These are phyloP conservation scores for Tuber umbilicatum DNA, from an alignment of 495 filamentous ascomycete species.

Conservation along the genomic window DNA sequence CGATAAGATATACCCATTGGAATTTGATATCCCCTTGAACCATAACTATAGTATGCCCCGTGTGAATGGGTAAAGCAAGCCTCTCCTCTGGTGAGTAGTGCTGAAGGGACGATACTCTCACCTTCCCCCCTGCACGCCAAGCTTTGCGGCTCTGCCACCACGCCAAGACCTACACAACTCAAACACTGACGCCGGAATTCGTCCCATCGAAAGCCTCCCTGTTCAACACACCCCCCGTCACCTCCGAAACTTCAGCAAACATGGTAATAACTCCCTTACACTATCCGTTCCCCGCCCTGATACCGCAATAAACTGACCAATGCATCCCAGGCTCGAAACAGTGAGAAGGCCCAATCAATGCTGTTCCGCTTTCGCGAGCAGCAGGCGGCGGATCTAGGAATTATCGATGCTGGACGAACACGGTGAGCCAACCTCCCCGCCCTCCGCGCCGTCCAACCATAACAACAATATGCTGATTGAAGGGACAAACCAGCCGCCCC, in stretches of 20 bases:
- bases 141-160: not conserved
- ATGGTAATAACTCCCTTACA: not conserved
- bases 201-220: not conserved
- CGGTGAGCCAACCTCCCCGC: slow-evolving; percentile 43
- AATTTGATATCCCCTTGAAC: not conserved
- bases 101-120: not conserved
- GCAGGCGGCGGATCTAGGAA: slow-evolving; percentile 91
- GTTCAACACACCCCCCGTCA: not conserved
- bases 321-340: slow-evolving; percentile 51
- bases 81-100: not conserved
- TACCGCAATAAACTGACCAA: not conserved
- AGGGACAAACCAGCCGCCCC: slow-evolving; percentile 51
- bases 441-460: not conserved
- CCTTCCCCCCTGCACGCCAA: not conserved
- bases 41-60: not conserved
- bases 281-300: not conserved
- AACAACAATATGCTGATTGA: slow-evolving; percentile 4
- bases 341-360: slow-evolving; percentile 98
- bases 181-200: not conserved
- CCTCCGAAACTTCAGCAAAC: not conserved
- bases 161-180: not conserved
- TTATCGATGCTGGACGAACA: slow-evolving; percentile 85
- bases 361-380: slow-evolving; percentile 98
- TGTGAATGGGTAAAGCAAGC: not conserved
- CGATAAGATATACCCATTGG: not conserved